phyloP scores from a whole-genome alignment of 1,284 basidiomycete species.

The Rhodotorula sp. region DNA sequence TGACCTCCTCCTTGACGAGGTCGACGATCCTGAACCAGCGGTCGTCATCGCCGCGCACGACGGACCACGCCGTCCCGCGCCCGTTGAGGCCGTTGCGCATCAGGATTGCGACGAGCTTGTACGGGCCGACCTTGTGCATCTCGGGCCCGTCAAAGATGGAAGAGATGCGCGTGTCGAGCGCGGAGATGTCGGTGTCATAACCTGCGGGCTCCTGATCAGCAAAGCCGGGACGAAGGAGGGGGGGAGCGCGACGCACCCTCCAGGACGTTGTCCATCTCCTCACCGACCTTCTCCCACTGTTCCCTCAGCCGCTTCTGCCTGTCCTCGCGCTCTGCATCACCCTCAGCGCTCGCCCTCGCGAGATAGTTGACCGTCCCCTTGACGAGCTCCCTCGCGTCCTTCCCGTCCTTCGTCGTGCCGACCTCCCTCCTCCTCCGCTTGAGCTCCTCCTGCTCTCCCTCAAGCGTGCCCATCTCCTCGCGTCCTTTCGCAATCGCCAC shows the following conservation, averaged over 20 bases:
- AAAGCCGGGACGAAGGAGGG: not conserved
- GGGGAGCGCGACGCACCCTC: not conserved
- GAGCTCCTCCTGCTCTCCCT: not conserved
- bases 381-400: constrained; percentile 5
- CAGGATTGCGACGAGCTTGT: constrained; percentile 24
- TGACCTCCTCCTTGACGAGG: constrained; percentile 20
- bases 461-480: not conserved
- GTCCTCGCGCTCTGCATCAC: constrained; percentile 3
- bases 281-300: constrained; percentile 9
- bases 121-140: constrained; percentile 24
- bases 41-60: constrained; percentile 22
- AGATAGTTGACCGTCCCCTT: constrained; percentile 6
- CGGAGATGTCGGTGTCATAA: constrained; percentile 7
- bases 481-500: constrained; percentile 4
- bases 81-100: constrained; percentile 39
- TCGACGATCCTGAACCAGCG: constrained; percentile 32
- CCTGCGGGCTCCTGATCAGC: constrained; percentile 1
- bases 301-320: constrained; percentile 19
- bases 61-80: constrained; percentile 21
- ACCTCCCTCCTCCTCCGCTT: constrained; percentile 3
- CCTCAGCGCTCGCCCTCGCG: not conserved
- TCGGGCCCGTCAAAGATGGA: constrained; percentile 5
- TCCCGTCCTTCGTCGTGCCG: constrained; percentile 6
- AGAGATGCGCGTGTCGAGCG: not conserved
- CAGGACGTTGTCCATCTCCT: constrained; percentile 8